These are phyloP conservation scores for Xylaria sp. DNA, from an alignment of 2,329 filamentous ascomycete species.

Conservation along the genomic window DNA sequence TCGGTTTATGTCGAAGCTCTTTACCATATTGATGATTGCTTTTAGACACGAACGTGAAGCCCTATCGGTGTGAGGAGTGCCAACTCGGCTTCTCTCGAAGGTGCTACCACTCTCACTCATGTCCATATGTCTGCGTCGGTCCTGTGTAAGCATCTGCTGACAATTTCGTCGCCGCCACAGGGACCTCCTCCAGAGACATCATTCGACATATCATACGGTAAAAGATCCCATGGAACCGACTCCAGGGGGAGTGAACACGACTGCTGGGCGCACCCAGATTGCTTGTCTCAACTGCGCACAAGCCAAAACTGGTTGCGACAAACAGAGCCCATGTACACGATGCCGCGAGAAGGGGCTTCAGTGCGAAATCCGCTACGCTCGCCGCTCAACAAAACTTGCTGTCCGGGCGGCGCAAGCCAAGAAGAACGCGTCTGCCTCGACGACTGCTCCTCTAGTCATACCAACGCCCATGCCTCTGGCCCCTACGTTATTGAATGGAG, in stretches of 20 bases:
- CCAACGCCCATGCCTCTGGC: slow-evolving; percentile 45
- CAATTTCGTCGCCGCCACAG: slow-evolving; percentile 45
- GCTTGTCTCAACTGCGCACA: slow-evolving; percentile 62
- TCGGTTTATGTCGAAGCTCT: slow-evolving; percentile 1
- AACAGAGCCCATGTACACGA: slow-evolving; percentile 59
- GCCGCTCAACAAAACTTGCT: slow-evolving; percentile 62
- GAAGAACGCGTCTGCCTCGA: slow-evolving; percentile 41
- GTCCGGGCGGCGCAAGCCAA: slow-evolving; percentile 57
- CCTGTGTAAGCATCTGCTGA: slow-evolving; percentile 7
- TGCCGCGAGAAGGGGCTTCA: slow-evolving; percentile 61
- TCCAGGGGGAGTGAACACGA: slow-evolving; percentile 56
- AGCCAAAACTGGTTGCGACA: slow-evolving; percentile 64
- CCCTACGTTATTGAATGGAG: slow-evolving; percentile 54
- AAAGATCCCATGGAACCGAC: slow-evolving; percentile 59
- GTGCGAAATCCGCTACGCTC: slow-evolving; percentile 61
- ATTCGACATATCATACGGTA: slow-evolving; percentile 63
- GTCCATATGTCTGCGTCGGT: not conserved
- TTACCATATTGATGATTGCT: slow-evolving; percentile 32
- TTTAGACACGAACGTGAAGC: slow-evolving; percentile 66
- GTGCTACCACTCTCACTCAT: slow-evolving; percentile 49
- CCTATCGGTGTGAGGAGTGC: slow-evolving; percentile 61
- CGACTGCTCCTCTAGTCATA: not conserved
- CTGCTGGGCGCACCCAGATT: slow-evolving; percentile 57
- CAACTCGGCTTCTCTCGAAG: slow-evolving; percentile 62
- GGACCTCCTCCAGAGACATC: slow-evolving; percentile 63